Evolutionary conservation across 1,284 basidiomycete genomes (phyloP).

Genomic region (Malassezia cuniculi): DNA sequence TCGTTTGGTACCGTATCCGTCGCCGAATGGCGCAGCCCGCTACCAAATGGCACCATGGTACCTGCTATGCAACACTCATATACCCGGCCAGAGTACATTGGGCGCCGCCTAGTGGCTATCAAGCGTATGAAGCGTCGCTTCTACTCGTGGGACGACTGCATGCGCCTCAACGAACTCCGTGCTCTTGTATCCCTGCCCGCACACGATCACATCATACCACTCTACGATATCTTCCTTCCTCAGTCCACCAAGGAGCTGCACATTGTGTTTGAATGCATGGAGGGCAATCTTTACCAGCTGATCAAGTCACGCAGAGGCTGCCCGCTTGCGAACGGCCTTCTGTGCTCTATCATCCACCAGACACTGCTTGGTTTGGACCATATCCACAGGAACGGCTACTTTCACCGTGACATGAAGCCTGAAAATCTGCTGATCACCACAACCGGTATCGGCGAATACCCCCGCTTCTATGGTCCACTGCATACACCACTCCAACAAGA

Average conservation of each 20-base stretch:
- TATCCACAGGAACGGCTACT: slow-evolving; percentile 83
- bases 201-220: slow-evolving; percentile 92
- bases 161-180: slow-evolving; percentile 79
- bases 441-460: slow-evolving; percentile 86
- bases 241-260: slow-evolving; percentile 87
- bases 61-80: slow-evolving; percentile 47
- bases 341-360: slow-evolving; percentile 87
- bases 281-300: slow-evolving; percentile 97
- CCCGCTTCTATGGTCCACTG: slow-evolving; percentile 35
- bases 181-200: slow-evolving; percentile 58
- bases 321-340: slow-evolving; percentile 81
- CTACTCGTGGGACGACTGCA: slow-evolving; percentile 94
- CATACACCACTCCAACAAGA: slow-evolving; percentile 62
- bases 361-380: slow-evolving; percentile 80
- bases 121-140: slow-evolving; percentile 97
- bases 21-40: slow-evolving; percentile 94
- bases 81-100: slow-evolving; percentile 81
- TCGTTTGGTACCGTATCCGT: slow-evolving; percentile 84
- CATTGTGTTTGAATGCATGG: slow-evolving; percentile 99
- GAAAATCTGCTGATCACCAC: slow-evolving; percentile 99
- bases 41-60: slow-evolving; percentile 48
- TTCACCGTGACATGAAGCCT: slow-evolving; percentile 99
- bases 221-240: slow-evolving; percentile 96
- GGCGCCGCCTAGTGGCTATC: slow-evolving; percentile 86
- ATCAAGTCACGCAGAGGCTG: slow-evolving; percentile 91